Conservation (phyloP, 139 green algal genomes). For the Closterium sp. region DNA sequence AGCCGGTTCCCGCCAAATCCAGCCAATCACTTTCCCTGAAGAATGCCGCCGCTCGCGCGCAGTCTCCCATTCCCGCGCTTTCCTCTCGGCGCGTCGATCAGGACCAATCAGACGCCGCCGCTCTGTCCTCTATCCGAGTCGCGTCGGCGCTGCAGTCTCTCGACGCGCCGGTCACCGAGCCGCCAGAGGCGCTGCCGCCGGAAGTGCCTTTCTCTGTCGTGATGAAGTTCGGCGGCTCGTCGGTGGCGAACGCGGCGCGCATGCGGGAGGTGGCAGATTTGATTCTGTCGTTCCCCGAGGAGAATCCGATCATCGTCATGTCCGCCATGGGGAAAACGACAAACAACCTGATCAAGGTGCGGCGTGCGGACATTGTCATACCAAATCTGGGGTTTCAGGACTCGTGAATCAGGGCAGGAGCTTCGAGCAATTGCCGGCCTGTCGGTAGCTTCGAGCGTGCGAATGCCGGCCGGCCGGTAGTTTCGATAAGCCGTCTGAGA, state of each 20-base stretch:
- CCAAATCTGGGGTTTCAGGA: too few relatives aligned
- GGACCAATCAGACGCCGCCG: neutral
- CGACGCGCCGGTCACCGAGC: neutral
- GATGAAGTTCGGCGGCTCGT: constrained; percentile 97
- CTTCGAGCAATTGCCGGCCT: neutral
- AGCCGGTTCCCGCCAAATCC: neutral
- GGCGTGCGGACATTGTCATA: neutral
- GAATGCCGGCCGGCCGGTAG: too few relatives aligned
- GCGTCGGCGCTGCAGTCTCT: neutral
- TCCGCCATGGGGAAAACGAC: constrained; percentile 99
- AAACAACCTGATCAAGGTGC: constrained; percentile 85
- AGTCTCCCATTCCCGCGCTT: neutral
- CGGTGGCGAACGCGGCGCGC: constrained; percentile 82
- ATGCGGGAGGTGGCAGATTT: constrained; percentile 94
- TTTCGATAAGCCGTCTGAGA: too few relatives aligned
- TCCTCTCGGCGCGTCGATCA: neutral
- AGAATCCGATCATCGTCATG: constrained; percentile 87
- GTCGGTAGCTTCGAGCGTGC: too few relatives aligned
- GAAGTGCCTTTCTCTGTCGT: constrained; percentile 65
- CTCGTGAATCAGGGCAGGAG: too few relatives aligned
- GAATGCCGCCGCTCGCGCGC: neutral
- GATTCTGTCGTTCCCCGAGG: constrained; percentile 79
- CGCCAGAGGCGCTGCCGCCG: constrained; percentile 1
- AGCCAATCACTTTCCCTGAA: neutral
- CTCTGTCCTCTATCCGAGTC: neutral